A percentile compares a stretch with the other conserved stretches of the same genome.
phyloP scores from a whole-genome alignment of 2,329 filamentous ascomycete species.

The Aureobasidium sp. region DNA sequence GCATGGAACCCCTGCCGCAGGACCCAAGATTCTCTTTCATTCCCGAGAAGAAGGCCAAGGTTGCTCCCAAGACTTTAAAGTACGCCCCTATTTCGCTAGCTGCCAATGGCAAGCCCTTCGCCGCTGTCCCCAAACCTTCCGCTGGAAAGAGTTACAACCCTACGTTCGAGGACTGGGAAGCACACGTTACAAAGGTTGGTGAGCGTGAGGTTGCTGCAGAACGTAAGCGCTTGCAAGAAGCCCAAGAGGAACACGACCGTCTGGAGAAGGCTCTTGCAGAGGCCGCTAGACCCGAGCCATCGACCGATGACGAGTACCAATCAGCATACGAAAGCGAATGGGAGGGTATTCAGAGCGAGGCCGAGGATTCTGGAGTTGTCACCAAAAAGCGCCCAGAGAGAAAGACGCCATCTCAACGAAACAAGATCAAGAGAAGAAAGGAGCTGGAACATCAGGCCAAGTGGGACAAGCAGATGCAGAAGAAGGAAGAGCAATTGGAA shows the following conservation, averaged over 20 bases:
- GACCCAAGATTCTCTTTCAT: slow-evolving; percentile 59
- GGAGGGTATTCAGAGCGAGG: slow-evolving; percentile 47
- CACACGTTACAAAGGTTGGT: slow-evolving; percentile 65
- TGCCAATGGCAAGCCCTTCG: slow-evolving; percentile 72
- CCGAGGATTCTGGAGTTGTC: slow-evolving; percentile 49
- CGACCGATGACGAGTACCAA: slow-evolving; percentile 71
- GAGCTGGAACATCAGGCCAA: slow-evolving; percentile 71
- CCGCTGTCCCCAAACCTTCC: slow-evolving; percentile 69
- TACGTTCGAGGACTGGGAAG: slow-evolving; percentile 75
- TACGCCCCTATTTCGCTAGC: slow-evolving; percentile 72
- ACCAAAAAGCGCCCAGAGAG: slow-evolving; percentile 71
- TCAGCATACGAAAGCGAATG: slow-evolving; percentile 87
- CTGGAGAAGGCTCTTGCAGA: slow-evolving; percentile 65
- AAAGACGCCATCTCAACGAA: slow-evolving; percentile 80
- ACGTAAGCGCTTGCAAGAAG: slow-evolving; percentile 61
- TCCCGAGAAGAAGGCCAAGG: slow-evolving; percentile 53
- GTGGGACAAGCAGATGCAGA: slow-evolving; percentile 69
- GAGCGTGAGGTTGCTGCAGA: slow-evolving; percentile 74
- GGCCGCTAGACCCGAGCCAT: slow-evolving; percentile 67
- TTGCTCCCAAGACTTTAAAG: slow-evolving; percentile 68
- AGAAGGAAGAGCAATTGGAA: slow-evolving; percentile 63
- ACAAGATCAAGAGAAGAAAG: slow-evolving; percentile 82
- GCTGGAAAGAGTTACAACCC: slow-evolving; percentile 93
- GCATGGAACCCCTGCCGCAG: slow-evolving; percentile 42
- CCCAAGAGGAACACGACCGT: slow-evolving; percentile 59